Conservation (phyloP, 345 rosid species). For the Rhodamnia argentea region DNA sequence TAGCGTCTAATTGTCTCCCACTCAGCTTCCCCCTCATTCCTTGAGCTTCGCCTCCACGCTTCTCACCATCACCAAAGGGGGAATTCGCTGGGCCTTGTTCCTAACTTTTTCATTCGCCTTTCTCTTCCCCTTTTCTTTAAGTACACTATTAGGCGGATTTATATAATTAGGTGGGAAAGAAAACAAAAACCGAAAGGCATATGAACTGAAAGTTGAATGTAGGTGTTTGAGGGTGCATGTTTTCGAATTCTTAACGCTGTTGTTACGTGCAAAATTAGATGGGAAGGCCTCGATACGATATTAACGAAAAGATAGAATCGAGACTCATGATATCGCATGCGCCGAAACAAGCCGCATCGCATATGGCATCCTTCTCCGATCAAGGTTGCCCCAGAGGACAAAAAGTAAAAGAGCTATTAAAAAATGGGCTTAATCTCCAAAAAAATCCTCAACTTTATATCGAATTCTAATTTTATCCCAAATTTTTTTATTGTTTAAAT, state of each 20-base stretch:
- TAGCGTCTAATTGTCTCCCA: background rate
- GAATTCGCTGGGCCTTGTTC: background rate
- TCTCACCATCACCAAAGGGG: background rate
- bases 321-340: background rate
- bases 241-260: background rate
- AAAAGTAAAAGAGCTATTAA: background rate
- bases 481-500: background rate
- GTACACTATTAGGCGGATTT: background rate
- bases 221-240: background rate
- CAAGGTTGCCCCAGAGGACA: background rate
- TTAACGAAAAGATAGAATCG: background rate
- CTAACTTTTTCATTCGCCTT: background rate
- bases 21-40: background rate
- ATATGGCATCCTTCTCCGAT: background rate
- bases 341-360: background rate
- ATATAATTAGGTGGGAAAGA: background rate
- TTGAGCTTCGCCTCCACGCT: background rate
- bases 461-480: accelerated
- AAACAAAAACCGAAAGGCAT: background rate
- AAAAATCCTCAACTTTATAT: accelerated
- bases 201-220: background rate
- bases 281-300: background rate
- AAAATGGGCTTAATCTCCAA: background rate
- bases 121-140: background rate
- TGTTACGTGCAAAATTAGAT: background rate